phyloP scores from a whole-genome alignment of 129 eudicot species.

The Saposhnikovia divaricata region DNA sequence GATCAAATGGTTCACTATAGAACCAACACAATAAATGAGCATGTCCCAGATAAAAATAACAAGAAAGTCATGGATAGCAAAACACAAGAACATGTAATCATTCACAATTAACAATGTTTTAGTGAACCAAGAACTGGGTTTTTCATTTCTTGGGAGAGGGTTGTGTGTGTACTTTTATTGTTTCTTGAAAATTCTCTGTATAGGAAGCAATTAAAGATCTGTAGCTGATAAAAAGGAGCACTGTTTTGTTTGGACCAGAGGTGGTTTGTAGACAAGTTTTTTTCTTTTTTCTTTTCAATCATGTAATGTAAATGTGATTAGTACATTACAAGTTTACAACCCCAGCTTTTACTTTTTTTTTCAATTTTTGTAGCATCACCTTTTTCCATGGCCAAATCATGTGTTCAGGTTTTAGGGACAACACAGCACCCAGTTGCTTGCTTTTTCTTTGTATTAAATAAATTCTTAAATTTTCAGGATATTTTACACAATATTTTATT shows the following conservation, averaged over 20 bases:
- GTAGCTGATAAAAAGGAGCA: not conserved
- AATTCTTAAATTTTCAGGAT: not conserved
- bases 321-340: too few relatives aligned
- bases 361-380: conserved; percentile 20
- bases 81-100: conserved; percentile 13
- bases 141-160: conserved; percentile 10
- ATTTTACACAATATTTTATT: not conserved
- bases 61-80: not conserved
- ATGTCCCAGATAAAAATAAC: conserved; percentile 7
- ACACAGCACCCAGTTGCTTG: not conserved
- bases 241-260: conserved; percentile 5
- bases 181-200: conserved; percentile 21
- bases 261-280: not conserved
- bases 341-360: conserved; percentile 15
- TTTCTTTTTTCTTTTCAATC: not conserved
- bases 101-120: not conserved
- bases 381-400: conserved; percentile 28
- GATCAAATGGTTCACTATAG: conserved; percentile 14
- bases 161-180: conserved; percentile 10
- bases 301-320: not conserved
- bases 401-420: conserved; percentile 4
- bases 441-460: not conserved
- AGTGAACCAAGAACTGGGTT: conserved; percentile 7
- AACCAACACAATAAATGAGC: conserved; percentile 14
- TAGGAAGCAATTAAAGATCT: not conserved